These are phyloP conservation scores for Epichloe sylvatica DNA, from an alignment of 2,329 filamentous ascomycete species.

Conservation along the genomic window DNA sequence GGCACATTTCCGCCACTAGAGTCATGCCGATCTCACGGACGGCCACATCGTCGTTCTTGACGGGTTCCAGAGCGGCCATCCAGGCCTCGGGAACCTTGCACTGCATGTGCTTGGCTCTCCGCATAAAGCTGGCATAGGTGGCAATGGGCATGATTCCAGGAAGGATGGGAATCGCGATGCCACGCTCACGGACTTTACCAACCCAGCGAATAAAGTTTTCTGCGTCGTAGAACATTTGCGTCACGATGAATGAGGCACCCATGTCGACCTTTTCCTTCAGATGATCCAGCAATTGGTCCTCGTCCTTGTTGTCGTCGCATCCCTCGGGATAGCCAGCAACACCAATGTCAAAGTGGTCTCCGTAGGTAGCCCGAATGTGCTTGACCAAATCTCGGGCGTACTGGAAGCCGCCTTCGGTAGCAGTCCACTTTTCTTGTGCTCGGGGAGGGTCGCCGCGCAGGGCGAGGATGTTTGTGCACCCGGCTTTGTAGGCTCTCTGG, in stretches of 20 bases:
- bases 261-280: constrained; percentile 95
- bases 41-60: constrained; percentile 92
- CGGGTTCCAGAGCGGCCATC: constrained; percentile 69
- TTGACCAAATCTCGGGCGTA: constrained; percentile 86
- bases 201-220: constrained; percentile 94
- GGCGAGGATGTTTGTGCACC: constrained; percentile 94
- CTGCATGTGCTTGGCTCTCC: constrained; percentile 83
- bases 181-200: constrained; percentile 66
- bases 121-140: constrained; percentile 84
- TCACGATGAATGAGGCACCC: constrained; percentile 86
- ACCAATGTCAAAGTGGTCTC: constrained; percentile 78
- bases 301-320: constrained; percentile 81
- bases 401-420: constrained; percentile 70
- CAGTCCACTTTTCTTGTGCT: constrained; percentile 89
- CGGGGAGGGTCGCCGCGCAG: constrained; percentile 85
- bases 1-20: constrained; percentile 80
- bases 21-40: constrained; percentile 81
- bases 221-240: constrained; percentile 98
- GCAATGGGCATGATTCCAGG: constrained; percentile 82
- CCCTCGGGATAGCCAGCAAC: constrained; percentile 95
- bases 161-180: constrained; percentile 71
- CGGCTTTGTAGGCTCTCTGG: constrained; percentile 76
- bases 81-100: constrained; percentile 70
- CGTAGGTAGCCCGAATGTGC: constrained; percentile 64
- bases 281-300: constrained; percentile 74